phyloP scores from a whole-genome alignment of 345 rosid genomes.

The Clausena lansium region DNA sequence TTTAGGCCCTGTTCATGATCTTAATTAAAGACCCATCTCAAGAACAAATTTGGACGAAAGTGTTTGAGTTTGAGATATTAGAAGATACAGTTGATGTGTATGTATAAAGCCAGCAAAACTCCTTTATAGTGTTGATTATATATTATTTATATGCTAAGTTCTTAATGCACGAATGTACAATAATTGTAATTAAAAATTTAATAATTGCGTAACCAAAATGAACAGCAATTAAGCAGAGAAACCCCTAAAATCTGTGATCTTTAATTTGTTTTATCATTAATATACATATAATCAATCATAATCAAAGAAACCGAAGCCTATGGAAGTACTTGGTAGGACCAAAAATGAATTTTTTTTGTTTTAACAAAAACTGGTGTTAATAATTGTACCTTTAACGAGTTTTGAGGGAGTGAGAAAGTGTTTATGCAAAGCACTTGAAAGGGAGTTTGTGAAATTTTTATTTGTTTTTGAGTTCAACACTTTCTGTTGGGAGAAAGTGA shows the following conservation, averaged over 20 bases:
- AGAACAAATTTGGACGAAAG: background rate
- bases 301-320: background rate
- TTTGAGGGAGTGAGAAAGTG: background rate
- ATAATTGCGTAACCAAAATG: background rate
- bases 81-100: too few relatives aligned
- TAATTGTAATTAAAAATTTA: background rate
- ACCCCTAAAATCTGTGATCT: background rate
- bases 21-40: background rate
- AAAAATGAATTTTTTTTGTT: background rate
- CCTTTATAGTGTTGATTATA: too few relatives aligned
- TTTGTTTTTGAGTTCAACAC: background rate
- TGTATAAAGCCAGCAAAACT: too few relatives aligned
- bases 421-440: too few relatives aligned
- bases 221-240: background rate
- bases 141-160: too few relatives aligned
- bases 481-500: background rate
- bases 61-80: background rate
- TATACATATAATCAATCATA: too few relatives aligned
- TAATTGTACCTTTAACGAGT: background rate
- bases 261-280: background rate
- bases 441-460: too few relatives aligned
- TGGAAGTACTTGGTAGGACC: background rate
- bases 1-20: background rate
- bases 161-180: background rate
- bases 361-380: background rate